Evolutionary conservation across 805 yeast genomes (phyloP), one percentile per base, ranked within the genome.

Genomic region (Ogataea parapolymorpha): DNA sequence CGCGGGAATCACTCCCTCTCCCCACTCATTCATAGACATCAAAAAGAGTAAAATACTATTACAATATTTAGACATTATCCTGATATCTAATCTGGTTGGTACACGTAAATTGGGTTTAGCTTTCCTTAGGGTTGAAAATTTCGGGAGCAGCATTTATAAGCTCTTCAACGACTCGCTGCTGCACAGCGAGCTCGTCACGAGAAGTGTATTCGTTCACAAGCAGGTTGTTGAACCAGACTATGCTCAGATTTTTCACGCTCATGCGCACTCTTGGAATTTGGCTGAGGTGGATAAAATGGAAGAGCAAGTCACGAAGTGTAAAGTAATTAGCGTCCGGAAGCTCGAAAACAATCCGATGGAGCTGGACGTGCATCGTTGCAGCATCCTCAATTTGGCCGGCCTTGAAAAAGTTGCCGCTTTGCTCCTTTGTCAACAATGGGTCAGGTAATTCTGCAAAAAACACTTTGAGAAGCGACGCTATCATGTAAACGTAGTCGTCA

Each of bases 301-400:
- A 87, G 2, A 90, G 68, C 50, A 93, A 67, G 26, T 87, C 79
- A 50, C 97, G 71, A 51, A 93, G 71, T 0, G 98, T 90, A 71
- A 95, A 90, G 61, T 93, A 93, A 43, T 91, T 88, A 1, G 95
- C 93, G 65, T 93, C 99, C 0, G 97, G 96, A 41, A 93, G 72
- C 50, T 85, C 85, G 67, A 84, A 93, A 33, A 93, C 86, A 44
- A 87, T 75, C 32, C 88, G 86, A 62, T 93, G 99, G 53, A 93
- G 71, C 56, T 88, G 91, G 44, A 85, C 78, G 43, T 85, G 74
- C 50, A 79, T 71, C 14, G 56, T 54, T 11, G 70, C 70, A 14
- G 72, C 71, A 53, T 83, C 85, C 23, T 68, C 74, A 37, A 88
- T 80, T 59, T 79, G 78, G 16, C 85, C 85, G 2, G 89, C 85